Conservation (phyloP, 129 eudicot genomes). For the Deinandra increscens region DNA sequence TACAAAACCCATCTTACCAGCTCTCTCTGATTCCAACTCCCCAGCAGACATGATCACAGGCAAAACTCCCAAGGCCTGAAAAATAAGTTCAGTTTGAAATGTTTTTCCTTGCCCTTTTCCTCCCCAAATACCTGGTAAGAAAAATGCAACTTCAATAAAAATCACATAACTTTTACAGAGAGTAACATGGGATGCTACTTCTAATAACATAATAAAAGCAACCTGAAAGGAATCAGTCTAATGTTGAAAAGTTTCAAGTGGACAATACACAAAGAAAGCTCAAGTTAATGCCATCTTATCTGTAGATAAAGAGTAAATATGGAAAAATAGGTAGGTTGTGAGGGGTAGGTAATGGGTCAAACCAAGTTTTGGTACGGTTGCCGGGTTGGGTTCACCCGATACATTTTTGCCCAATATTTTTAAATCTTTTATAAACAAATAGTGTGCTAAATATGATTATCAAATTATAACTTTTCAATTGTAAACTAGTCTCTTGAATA, state of each 20-base stretch:
- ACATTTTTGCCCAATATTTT: not conserved
- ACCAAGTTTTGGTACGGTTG: not conserved
- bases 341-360: not conserved
- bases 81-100: slow-evolving; percentile 95
- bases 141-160: slow-evolving; percentile 3
- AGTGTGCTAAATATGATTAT: not conserved
- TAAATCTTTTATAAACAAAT: not conserved
- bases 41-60: slow-evolving; percentile 98
- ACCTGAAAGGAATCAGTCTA: slow-evolving; percentile 1
- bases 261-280: slow-evolving; percentile 2
- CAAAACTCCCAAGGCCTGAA: slow-evolving; percentile 88
- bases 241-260: not conserved
- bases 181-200: not conserved
- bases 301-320: not conserved
- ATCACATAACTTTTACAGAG: not conserved
- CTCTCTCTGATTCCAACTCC: slow-evolving; percentile 96
- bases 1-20: slow-evolving; percentile 54
- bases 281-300: slow-evolving; percentile 5
- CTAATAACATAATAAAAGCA: not conserved
- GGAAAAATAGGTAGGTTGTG: not conserved
- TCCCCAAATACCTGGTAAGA: slow-evolving; percentile 84
- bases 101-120: slow-evolving; percentile 99
- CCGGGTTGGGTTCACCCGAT: not conserved
- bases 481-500: not conserved
- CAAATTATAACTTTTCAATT: not conserved